Conservation (phyloP, 2,329 filamentous ascomycete genomes). For the Calycina herbarum region DNA sequence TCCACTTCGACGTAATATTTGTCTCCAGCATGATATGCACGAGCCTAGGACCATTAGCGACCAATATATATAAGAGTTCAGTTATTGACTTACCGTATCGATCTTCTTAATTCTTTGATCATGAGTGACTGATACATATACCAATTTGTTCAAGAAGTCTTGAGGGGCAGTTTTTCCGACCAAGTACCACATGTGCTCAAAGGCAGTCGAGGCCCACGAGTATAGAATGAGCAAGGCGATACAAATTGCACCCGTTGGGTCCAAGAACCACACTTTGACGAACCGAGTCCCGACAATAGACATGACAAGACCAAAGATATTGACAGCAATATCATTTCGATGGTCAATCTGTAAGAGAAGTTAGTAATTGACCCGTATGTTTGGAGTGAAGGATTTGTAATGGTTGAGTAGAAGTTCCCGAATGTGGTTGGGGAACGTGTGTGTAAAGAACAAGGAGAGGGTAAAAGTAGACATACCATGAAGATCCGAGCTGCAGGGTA, state of each 20-base stretch:
- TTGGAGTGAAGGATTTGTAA: no score
- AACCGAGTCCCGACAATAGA: constrained; percentile 74
- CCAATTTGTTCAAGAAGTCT: constrained; percentile 78
- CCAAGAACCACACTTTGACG: constrained; percentile 72
- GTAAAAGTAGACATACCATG: constrained; percentile 36
- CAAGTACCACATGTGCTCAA: constrained; percentile 77
- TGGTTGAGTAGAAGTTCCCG: no score
- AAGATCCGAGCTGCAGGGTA: constrained; percentile 58
- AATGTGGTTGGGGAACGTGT: background rate
- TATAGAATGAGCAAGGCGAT: constrained; percentile 78
- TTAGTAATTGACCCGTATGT: no score
- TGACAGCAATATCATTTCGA: constrained; percentile 80
- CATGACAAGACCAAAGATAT: constrained; percentile 84
- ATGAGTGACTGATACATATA: constrained; percentile 93
- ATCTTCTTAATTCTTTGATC: constrained; percentile 84
- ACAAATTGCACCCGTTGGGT: constrained; percentile 74
- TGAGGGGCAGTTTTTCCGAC: constrained; percentile 76
- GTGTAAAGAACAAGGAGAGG: background rate
- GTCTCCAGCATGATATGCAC: constrained; percentile 83
- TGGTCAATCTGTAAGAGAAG: constrained; percentile 18
- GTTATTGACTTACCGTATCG: constrained; percentile 60
- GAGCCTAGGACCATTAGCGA: constrained; percentile 35
- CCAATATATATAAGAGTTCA: background rate
- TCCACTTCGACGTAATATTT: constrained; percentile 84
- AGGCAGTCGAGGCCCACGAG: constrained; percentile 74